phyloP scores from a whole-genome alignment of 805 yeast genomes.

The Candida cerambycidarum region DNA sequence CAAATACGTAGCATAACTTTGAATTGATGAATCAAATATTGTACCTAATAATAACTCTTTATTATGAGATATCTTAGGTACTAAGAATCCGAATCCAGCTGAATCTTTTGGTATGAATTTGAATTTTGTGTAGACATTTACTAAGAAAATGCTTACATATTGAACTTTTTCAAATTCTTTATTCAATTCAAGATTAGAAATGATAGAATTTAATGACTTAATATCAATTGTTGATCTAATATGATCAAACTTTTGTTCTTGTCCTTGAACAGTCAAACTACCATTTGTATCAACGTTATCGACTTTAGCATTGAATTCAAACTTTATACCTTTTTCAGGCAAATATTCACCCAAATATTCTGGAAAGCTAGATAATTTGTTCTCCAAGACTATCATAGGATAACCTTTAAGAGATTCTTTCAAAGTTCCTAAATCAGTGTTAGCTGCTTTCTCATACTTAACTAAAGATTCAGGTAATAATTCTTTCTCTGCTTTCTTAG shows the following conservation, averaged over 20 bases:
- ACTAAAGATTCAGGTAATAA: constrained; percentile 20
- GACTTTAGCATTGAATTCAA: constrained; percentile 31
- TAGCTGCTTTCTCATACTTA: constrained; percentile 39
- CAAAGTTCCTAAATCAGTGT: constrained; percentile 37
- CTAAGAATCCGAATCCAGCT: constrained; percentile 85
- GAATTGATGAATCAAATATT: constrained; percentile 86
- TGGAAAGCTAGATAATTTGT: constrained; percentile 60
- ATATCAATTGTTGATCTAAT: constrained; percentile 60
- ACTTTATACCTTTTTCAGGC: constrained; percentile 37
- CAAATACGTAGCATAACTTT: constrained; percentile 41
- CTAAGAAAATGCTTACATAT: constrained; percentile 58
- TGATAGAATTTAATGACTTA: constrained; percentile 33
- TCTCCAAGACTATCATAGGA: constrained; percentile 61
- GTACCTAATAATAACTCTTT: constrained; percentile 72
- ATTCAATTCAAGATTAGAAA: constrained; percentile 18
- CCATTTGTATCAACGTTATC: constrained; percentile 19
- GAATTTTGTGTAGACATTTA: constrained; percentile 58
- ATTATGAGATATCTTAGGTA: constrained; percentile 57
- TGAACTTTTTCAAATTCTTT: constrained; percentile 25
- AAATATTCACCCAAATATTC: constrained; percentile 40
- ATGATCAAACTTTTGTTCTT: constrained; percentile 45
- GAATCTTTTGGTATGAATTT: constrained; percentile 33
- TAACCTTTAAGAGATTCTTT: constrained; percentile 43
- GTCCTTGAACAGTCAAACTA: constrained; percentile 13
- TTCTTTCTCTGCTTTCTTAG: constrained; percentile 4